Percentiles rank a stretch among this genome's conserved stretches.
Conservation (phyloP, 1,284 basidiomycete genomes). For the Trichosporon asahii region DNA sequence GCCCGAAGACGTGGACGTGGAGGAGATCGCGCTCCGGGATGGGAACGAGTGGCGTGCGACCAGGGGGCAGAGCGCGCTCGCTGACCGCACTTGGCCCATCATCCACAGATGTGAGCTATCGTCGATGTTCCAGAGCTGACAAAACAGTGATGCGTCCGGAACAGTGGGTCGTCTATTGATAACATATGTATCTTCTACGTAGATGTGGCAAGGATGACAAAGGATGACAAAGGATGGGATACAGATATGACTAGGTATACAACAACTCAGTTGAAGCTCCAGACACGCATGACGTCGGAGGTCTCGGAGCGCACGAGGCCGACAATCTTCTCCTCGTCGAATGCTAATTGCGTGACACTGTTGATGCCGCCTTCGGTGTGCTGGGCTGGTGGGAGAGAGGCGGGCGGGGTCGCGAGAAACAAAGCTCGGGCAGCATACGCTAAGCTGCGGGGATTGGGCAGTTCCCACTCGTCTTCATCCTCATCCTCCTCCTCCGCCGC, state of each 20-base stretch:
- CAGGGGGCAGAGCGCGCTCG: constrained; percentile 15
- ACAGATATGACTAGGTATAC: not conserved
- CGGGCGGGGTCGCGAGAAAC: constrained; percentile 40
- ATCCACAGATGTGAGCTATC: constrained; percentile 38
- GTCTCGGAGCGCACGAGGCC: constrained; percentile 29
- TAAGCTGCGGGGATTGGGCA: constrained; percentile 45
- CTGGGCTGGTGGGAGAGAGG: constrained; percentile 11
- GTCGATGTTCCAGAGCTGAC: not conserved
- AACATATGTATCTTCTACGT: not conserved
- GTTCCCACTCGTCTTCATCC: not conserved
- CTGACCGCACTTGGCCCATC: constrained; percentile 32
- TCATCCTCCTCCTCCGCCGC: not conserved
- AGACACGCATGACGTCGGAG: constrained; percentile 40
- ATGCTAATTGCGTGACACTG: constrained; percentile 41
- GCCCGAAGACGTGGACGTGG: not conserved
- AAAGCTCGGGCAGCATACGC: constrained; percentile 43
- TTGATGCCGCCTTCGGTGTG: not conserved
- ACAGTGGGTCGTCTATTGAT: constrained; percentile 42
- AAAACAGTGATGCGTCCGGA: constrained; percentile 34
- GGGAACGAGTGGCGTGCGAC: constrained; percentile 20
- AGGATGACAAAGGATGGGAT: too few relatives aligned
- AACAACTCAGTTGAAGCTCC: constrained; percentile 36
- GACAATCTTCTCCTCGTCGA: constrained; percentile 52
- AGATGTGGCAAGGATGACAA: not conserved
- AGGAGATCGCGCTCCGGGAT: constrained; percentile 7